Evolutionary conservation across 2,329 filamentous ascomycete genomes (phyloP).

Genomic region (Microsporum canis): DNA sequence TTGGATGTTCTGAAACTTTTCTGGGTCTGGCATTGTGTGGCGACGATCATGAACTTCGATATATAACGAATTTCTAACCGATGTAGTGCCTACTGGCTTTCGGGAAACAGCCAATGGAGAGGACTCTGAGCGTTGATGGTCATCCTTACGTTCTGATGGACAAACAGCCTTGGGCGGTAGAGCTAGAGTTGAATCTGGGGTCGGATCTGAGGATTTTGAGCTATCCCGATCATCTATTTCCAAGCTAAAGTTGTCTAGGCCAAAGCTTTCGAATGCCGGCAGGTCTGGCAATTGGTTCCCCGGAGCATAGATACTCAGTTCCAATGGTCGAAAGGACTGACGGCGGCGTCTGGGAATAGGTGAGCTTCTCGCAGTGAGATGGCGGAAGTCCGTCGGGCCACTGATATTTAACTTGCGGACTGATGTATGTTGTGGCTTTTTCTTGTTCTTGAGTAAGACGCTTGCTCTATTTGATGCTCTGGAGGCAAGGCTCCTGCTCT

Average conservation of each 20-base stretch:
- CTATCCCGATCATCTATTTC: background rate
- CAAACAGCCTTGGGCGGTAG: constrained; percentile 27
- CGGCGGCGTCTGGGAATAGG: constrained; percentile 7
- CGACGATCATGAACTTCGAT: constrained; percentile 6
- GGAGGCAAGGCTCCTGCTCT: constrained; percentile 29
- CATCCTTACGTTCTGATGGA: constrained; percentile 13
- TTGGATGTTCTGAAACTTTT: background rate
- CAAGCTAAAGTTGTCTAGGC: constrained; percentile 20
- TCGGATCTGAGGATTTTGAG: background rate
- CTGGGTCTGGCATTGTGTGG: constrained; percentile 1
- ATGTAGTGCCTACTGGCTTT: constrained; percentile 20
- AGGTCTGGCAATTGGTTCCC: constrained; percentile 36
- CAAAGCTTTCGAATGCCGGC: constrained; percentile 33
- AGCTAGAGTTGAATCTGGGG: constrained; percentile 16
- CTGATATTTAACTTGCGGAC: constrained; percentile 30
- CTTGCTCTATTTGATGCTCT: constrained; percentile 33
- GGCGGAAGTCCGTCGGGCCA: constrained; percentile 34
- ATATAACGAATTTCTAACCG: constrained; percentile 4
- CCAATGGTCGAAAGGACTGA: constrained; percentile 31
- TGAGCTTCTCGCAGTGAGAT: constrained; percentile 13
- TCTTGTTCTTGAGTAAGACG: constrained; percentile 28
- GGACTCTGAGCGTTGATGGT: constrained; percentile 9
- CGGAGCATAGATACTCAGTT: constrained; percentile 38
- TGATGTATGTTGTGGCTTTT: constrained; percentile 19
- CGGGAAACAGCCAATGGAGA: constrained; percentile 24